Evolutionary conservation across 768 basidiomycete genomes (phyloP), one percentile per base, ranked within the genome.

Genomic region (Naganishia onofrii): DNA sequence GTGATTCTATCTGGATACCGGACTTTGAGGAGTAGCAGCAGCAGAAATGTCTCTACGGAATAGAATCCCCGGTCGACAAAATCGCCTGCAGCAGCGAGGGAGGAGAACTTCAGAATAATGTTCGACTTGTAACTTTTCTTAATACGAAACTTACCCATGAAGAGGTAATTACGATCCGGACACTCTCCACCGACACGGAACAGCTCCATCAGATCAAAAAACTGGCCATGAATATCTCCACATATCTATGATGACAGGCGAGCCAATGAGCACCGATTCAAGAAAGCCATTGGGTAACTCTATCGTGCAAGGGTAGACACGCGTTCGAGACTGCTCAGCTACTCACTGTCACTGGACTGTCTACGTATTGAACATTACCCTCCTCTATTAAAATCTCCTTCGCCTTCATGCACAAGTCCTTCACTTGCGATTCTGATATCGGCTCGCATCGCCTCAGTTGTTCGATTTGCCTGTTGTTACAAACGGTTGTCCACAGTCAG

Each of bases 61-160:
- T 96, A 96, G 81, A 94, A 92, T 4, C 94, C 94, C 68, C 95
- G 85, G 82, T 98, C 95, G 64, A 98, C 95, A 81, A 98, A 98
- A 80, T 98, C 95, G 69, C 94, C 94, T 95, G 92, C 3, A 21
- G 38, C 36, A 34, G 57, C 13, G 29, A 7, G 15, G 3, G 60
- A 32, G 4, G n/a, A 7, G 32, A 69, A 19, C 19, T 12, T 57
- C 19, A 66, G 32, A 52, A 31, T 23, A 12, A 42, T n/a, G 48
- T 23, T 15, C 38, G 32, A 60, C 21, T 23, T 65, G 15, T 1
- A 57, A 53, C 23, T 17, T 21, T 21, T 23, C 23, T 36, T 28
- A 19, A 6, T n/a, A 51, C 2, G 4, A 5, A 10, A 72, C 74
- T 70, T 44, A 76, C 77, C 77, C 92, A 96, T 96, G 81, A 96